Evolutionary conservation across 2,329 filamentous ascomycete genomes (phyloP).

Genomic region (Pseudofabraea citricarpa): DNA sequence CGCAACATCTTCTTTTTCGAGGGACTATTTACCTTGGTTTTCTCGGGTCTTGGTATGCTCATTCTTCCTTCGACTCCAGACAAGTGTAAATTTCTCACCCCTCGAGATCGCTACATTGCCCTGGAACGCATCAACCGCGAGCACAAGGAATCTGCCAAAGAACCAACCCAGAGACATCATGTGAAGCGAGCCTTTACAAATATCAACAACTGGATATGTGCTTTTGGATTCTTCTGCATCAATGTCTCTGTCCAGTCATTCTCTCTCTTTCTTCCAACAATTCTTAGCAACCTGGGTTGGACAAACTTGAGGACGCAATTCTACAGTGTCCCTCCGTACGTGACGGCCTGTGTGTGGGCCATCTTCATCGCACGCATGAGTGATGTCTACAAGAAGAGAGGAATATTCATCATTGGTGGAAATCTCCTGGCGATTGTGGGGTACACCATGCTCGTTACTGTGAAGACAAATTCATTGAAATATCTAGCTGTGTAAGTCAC

Average conservation of each 20-base stretch:
- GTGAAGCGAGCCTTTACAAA: slow-evolving; percentile 35
- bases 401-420: slow-evolving; percentile 44
- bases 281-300: slow-evolving; percentile 3
- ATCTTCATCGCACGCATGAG: slow-evolving; percentile 49
- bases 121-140: slow-evolving; percentile 33
- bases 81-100: slow-evolving; percentile 35
- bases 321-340: slow-evolving; percentile 41
- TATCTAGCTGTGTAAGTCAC: slow-evolving; percentile 30
- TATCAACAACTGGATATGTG: slow-evolving; percentile 17
- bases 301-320: slow-evolving; percentile 39
- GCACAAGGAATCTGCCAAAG: slow-evolving; percentile 31
- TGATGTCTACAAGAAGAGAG: slow-evolving; percentile 41
- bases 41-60: slow-evolving; percentile 37
- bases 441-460: slow-evolving; percentile 31
- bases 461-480: slow-evolving; percentile 24
- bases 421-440: slow-evolving; percentile 22
- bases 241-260: slow-evolving; percentile 15
- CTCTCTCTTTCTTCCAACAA: not conserved
- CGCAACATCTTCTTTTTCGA: slow-evolving; percentile 62
- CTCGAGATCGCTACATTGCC: slow-evolving; percentile 36
- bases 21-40: slow-evolving; percentile 47
- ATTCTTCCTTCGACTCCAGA: slow-evolving; percentile 35
- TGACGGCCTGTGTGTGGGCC: slow-evolving; percentile 56
- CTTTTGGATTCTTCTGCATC: slow-evolving; percentile 26
- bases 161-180: slow-evolving; percentile 33